Evolutionary conservation across 2,329 filamentous ascomycete genomes (phyloP).

Genomic region (Bipolaris oryzae): DNA sequence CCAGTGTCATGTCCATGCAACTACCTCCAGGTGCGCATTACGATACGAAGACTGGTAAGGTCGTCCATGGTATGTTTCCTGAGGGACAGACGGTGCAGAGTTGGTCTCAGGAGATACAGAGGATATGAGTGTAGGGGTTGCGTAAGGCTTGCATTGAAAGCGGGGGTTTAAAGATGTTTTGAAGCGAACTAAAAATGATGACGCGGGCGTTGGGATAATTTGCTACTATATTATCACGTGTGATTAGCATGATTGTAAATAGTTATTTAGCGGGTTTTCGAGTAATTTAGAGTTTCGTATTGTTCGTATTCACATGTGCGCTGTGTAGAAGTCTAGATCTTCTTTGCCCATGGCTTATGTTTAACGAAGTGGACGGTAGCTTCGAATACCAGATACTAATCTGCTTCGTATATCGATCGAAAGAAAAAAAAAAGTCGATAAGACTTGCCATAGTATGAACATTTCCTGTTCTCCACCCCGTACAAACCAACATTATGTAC

Average conservation of each 20-base stretch:
- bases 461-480: no score
- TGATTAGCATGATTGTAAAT: no score
- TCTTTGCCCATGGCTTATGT: no score
- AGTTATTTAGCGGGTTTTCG: background rate
- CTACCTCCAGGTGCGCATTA: constrained; percentile 21
- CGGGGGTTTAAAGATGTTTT: background rate
- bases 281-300: background rate
- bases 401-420: background rate
- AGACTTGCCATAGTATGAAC: no score
- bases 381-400: background rate
- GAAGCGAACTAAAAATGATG: no score
- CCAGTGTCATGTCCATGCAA: constrained; percentile 8
- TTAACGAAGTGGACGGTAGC: no score
- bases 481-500: no score
- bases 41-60: constrained; percentile 23
- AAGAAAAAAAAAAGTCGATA: no score
- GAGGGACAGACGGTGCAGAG: constrained; percentile 10
- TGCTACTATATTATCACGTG: no score
- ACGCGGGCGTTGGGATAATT: no score
- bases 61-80: constrained; percentile 24
- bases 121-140: background rate
- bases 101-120: constrained; percentile 14
- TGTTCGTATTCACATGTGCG: background rate
- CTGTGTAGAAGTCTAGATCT: no score
- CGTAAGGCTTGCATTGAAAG: no score